Evolutionary conservation across 306 rosid genomes (phyloP).

Genomic region (Cucumis melo): DNA sequence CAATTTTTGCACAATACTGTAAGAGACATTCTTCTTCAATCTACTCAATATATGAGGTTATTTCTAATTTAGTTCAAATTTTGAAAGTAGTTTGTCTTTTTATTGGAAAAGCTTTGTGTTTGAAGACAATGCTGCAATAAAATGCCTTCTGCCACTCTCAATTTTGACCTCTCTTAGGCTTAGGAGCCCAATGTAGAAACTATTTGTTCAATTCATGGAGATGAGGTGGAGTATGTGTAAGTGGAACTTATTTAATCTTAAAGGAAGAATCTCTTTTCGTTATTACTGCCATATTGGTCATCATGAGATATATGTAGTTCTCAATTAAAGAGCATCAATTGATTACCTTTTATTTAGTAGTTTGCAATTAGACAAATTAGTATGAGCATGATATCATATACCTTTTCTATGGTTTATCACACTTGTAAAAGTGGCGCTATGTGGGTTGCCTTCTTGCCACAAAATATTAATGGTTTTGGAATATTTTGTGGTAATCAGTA

Average conservation of each 20-base stretch:
- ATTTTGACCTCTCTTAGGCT: background rate
- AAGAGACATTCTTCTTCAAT: background rate
- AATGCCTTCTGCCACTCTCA: background rate
- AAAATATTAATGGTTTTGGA: background rate
- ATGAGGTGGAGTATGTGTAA: background rate
- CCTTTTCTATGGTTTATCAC: background rate
- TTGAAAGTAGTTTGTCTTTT: background rate
- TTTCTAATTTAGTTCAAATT: background rate
- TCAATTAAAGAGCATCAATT: background rate
- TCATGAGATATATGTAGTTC: background rate
- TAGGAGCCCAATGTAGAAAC: background rate
- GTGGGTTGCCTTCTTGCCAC: background rate
- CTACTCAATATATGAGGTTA: background rate
- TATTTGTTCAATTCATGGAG: background rate
- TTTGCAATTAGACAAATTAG: background rate
- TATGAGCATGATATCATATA: background rate
- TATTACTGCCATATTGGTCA: background rate
- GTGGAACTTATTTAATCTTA: background rate
- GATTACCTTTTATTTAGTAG: background rate
- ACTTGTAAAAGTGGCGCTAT: background rate
- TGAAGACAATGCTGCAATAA: background rate
- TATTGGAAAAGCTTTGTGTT: background rate
- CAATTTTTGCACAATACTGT: background rate
- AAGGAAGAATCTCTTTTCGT: background rate
- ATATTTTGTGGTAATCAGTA: background rate